A percentile compares a stretch with the other conserved stretches of the same genome.
Conservation (phyloP, 2,329 filamentous ascomycete species). For the Pestalotiopsis sp. region DNA sequence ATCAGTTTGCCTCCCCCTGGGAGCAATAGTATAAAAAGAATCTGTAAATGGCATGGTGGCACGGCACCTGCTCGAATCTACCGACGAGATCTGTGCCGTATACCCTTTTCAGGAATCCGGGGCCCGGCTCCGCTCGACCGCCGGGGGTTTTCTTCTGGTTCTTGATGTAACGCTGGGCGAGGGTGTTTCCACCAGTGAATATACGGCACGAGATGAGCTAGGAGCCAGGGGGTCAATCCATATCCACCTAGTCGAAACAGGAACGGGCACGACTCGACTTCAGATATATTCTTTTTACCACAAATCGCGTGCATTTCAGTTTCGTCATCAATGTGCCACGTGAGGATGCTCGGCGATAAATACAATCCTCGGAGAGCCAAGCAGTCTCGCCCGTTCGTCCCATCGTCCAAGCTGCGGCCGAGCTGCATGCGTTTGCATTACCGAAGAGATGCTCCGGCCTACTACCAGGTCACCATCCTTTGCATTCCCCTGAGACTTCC, state of each 20-base stretch:
- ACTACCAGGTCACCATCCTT: background rate
- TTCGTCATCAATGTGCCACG: background rate
- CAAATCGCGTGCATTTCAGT: background rate
- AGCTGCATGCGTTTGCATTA: background rate
- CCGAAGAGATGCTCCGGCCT: background rate
- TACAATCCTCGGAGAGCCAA: background rate
- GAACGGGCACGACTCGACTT: background rate
- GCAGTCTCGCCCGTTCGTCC: background rate
- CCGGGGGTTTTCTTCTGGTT: background rate
- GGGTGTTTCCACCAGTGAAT: conserved; percentile 7
- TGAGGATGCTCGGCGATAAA: background rate
- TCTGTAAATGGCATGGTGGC: background rate
- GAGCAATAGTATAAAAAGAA: background rate
- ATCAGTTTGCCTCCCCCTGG: background rate
- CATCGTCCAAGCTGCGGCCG: background rate
- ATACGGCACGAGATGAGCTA: background rate
- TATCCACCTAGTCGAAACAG: conserved; percentile 5
- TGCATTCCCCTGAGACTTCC: background rate
- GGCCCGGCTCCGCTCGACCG: conserved; percentile 4
- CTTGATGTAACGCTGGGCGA: background rate
- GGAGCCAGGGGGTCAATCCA: conserved; percentile 1
- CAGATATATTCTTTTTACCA: conserved; percentile 8
- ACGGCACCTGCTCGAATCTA: conserved; percentile 2
- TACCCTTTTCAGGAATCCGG: conserved; percentile 1
- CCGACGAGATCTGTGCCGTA: background rate